Evolutionary conservation across 768 basidiomycete species (phyloP).

Genomic region (Zangia roseola): DNA sequence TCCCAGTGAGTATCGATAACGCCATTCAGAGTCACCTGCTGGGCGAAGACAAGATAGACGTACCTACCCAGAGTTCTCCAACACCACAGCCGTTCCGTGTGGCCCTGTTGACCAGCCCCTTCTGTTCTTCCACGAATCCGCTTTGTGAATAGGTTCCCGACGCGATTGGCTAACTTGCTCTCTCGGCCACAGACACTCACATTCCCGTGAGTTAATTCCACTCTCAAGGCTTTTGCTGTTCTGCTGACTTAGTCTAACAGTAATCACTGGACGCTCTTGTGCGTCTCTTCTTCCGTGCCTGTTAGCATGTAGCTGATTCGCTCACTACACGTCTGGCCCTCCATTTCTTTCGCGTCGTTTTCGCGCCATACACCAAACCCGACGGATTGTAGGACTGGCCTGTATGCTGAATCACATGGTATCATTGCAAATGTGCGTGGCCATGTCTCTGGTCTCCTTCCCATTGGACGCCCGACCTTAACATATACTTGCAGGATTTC

Average conservation of each 20-base stretch:
- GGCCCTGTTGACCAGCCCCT: background rate
- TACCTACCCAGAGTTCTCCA: background rate
- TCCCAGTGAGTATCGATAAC: conserved; percentile 59
- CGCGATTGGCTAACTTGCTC: conserved; percentile 3
- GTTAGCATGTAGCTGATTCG: background rate
- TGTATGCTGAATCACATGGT: conserved; percentile 84
- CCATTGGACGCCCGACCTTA: background rate
- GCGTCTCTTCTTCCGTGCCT: conserved; percentile 20
- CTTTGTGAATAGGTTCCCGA: background rate
- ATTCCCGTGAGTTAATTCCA: conserved; percentile 64
- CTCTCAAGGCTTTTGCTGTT: background rate
- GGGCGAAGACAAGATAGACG: no score
- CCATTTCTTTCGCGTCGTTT: background rate
- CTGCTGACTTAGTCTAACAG: conserved; percentile 33
- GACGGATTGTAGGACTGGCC: conserved; percentile 62
- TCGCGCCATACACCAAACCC: background rate
- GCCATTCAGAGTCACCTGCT: background rate
- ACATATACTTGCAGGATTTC: conserved; percentile 59
- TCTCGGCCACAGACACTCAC: conserved; percentile 61
- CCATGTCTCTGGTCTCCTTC: background rate
- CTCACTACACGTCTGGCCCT: background rate
- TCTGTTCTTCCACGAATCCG: background rate
- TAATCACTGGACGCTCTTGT: conserved; percentile 90
- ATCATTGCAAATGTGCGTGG: conserved; percentile 76
- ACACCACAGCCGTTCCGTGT: no score